phyloP scores from a whole-genome alignment of 2,329 filamentous ascomycete genomes.

The Aspergillus carbonarius region DNA sequence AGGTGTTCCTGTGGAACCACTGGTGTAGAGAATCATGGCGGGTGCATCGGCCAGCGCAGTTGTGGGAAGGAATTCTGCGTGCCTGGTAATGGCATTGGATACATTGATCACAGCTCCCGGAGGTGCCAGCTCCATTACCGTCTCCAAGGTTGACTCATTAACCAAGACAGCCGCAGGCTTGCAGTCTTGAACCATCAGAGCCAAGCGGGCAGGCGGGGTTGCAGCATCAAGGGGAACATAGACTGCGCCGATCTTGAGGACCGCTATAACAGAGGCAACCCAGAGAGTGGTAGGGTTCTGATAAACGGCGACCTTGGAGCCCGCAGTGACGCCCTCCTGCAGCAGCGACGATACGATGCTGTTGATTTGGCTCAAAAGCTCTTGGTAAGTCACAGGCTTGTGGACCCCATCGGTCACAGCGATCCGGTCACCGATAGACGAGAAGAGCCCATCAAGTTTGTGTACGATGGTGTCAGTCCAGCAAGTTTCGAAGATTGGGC shows the following conservation, averaged over 20 bases:
- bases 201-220: neutral
- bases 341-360: conserved; percentile 13
- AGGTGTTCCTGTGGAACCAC: conserved; percentile 33
- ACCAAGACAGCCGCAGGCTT: neutral
- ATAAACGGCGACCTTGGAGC: conserved; percentile 6
- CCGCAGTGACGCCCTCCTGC: neutral
- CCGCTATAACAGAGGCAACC: conserved; percentile 3
- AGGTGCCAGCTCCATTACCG: too few species aligned
- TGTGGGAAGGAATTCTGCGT: too few species aligned
- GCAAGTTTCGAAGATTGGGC: too few species aligned
- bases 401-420: neutral
- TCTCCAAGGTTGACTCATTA: too few species aligned
- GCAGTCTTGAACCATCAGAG: neutral
- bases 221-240: conserved; percentile 41
- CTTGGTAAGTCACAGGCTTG: neutral
- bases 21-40: conserved; percentile 37
- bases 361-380: neutral
- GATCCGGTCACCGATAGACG: too few species aligned
- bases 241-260: conserved; percentile 29
- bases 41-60: too few species aligned
- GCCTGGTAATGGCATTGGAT: too few species aligned
- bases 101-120: too few species aligned
- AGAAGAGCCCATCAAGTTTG: too few species aligned
- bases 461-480: too few species aligned
- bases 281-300: conserved; percentile 8